Evolutionary conservation across 1,284 basidiomycete genomes (phyloP).

Genomic region (Sporisorium graminicola): DNA sequence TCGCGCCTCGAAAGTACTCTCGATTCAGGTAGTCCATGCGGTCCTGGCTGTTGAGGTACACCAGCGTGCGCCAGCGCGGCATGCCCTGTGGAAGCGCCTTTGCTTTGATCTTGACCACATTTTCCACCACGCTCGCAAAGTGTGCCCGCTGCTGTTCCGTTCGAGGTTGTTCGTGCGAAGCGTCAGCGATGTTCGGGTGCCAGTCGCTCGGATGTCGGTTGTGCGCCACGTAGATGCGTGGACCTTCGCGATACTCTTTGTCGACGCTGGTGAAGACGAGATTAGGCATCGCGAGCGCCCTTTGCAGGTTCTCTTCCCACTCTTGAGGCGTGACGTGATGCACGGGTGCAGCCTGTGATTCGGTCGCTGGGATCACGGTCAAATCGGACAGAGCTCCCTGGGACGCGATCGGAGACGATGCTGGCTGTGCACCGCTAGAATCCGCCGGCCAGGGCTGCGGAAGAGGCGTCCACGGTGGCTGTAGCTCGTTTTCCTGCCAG

Average conservation of each 20-base stretch:
- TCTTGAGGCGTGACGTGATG: not conserved
- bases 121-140: too few species aligned
- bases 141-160: too few species aligned
- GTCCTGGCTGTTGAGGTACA: not conserved
- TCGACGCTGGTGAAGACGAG: not conserved
- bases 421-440: too few species aligned
- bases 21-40: not conserved
- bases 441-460: too few species aligned
- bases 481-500: not conserved
- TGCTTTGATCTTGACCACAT: not conserved
- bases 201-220: not conserved
- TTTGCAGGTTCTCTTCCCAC: not conserved
- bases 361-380: too few species aligned
- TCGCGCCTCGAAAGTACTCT: not conserved
- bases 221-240: not conserved
- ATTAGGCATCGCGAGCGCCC: not conserved
- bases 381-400: too few species aligned
- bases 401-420: too few species aligned
- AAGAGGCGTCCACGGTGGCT: too few species aligned
- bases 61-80: not conserved
- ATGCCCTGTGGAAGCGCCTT: not conserved
- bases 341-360: too few species aligned
- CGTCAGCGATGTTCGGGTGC: not conserved
- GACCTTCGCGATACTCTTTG: too few species aligned
- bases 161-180: too few species aligned